A percentile compares a stretch with the other conserved stretches of the same genome.
Evolutionary conservation across 2,329 filamentous ascomycete species (phyloP).

Genomic region (Didymella arachidicola): DNA sequence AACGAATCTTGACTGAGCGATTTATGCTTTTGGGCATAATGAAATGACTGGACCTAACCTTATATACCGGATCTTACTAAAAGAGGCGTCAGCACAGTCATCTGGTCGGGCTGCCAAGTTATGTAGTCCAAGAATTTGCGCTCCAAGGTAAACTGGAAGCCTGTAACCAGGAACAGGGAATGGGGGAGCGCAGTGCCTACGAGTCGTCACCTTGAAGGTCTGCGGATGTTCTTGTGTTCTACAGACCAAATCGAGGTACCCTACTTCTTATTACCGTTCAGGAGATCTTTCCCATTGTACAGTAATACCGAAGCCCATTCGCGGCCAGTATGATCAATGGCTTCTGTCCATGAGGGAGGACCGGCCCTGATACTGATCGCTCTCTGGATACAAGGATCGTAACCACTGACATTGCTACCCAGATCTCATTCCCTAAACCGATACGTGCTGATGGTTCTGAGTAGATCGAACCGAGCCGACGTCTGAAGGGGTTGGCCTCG

Average conservation of each 20-base stretch:
- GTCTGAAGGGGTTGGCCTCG: conserved; percentile 1
- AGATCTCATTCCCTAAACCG: too few species aligned
- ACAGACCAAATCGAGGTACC: neutral
- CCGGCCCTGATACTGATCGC: too few species aligned
- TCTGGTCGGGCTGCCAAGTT: conserved; percentile 4
- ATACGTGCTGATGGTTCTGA: neutral
- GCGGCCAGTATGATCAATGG: too few species aligned
- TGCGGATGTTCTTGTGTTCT: neutral
- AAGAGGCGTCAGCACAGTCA: neutral
- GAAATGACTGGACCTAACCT: neutral
- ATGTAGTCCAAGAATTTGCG: conserved; percentile 5
- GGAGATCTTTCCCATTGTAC: neutral
- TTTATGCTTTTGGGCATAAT: neutral
- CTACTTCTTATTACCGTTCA: neutral
- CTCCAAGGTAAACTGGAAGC: conserved; percentile 2
- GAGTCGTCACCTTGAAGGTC: neutral
- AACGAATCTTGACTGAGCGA: neutral
- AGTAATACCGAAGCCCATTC: neutral
- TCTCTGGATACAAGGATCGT: too few species aligned
- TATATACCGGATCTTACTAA: neutral
- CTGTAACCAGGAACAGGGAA: conserved; percentile 3
- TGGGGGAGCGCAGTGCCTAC: neutral
- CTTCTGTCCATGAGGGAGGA: too few species aligned
- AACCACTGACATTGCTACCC: too few species aligned
- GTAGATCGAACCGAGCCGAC: neutral